Evolutionary conservation across 164 flowering plant genomes (phyloP), one percentile per base, ranked within the genome.

Genomic region (Paratinospora sagittata): DNA sequence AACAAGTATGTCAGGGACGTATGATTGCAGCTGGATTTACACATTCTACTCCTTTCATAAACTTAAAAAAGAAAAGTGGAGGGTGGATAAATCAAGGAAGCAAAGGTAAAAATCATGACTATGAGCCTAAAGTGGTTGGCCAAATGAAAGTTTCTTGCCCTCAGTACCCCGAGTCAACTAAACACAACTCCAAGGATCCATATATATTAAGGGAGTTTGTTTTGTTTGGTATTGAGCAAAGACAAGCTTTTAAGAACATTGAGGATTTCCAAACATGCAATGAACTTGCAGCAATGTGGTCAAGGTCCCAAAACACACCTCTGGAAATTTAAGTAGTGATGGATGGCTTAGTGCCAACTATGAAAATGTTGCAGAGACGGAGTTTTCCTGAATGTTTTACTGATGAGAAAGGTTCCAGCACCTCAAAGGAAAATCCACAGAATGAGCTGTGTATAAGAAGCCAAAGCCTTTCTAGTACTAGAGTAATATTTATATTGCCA

Each of bases 201-300:
- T 74, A 16, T 27, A 41, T 68, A 66, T 75, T 70, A 14, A 78
- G 72, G 68, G 93, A 91, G 74, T 88, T 81, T 72, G 85, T 87
- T 27, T 78, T 92, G 75, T 80, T 73, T 58, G 82, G 80, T 65
- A 82, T 82, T 60, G 89, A 84, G 45, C 45, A 61, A 8, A 79
- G 61, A 43, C 80, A 76, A 39, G 73, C 73, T 30, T 82, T 80
- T 73, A 63, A 69, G 23, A 63, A 69, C 33, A 58, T 52, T 26
- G 73, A 77, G 5, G 84, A 76, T 61, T 61, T 71, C 68, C 67
- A 68, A 14, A 75, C 81, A 52, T 81, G 47, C 66, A 81, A 75
- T 65, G 98, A 95, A 78, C 87, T 95, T 77, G 97, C 94, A 34
- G 96, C 99, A 41, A 73, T 71, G 72, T 95, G 39, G 67, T 90